phyloP scores from a whole-genome alignment of 176 grass and related monocot species.

The Musa itinerans region DNA sequence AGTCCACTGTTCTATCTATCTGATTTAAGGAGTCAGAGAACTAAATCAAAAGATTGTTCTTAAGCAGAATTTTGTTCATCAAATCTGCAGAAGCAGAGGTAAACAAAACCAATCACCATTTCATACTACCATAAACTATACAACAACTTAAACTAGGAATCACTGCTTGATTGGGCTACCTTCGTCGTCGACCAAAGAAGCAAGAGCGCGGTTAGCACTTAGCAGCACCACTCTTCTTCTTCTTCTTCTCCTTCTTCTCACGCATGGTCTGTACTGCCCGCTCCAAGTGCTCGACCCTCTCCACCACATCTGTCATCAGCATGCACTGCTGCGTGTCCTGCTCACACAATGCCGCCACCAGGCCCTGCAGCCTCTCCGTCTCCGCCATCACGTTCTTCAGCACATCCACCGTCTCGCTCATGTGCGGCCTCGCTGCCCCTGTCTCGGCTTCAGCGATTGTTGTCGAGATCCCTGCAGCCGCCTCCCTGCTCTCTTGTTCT shows the following conservation, averaged over 20 bases:
- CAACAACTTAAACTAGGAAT: not conserved
- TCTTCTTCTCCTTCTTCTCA: constrained; percentile 14
- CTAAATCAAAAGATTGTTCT: no score
- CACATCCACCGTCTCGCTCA: not conserved
- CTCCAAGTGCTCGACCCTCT: constrained; percentile 28
- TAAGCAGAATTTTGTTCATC: no score
- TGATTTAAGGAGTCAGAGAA: no score
- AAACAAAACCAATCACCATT: no score
- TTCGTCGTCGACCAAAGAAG: not conserved
- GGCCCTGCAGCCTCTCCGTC: not conserved
- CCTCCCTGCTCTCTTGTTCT: no score
- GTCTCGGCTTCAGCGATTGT: not conserved
- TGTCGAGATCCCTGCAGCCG: no score
- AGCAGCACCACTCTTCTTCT: no score
- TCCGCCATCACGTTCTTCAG: not conserved
- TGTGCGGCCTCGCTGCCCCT: not conserved
- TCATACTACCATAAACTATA: no score
- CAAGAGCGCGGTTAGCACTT: not conserved
- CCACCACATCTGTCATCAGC: not conserved
- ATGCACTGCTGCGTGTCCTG: not conserved
- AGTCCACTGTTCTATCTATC: no score
- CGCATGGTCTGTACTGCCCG: constrained; percentile 13
- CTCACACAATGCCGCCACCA: not conserved
- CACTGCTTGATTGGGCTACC: not conserved
- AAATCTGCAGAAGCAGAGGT: no score